phyloP scores from a whole-genome alignment of 352 stramenopile species.

The Pythium apleroticum region DNA sequence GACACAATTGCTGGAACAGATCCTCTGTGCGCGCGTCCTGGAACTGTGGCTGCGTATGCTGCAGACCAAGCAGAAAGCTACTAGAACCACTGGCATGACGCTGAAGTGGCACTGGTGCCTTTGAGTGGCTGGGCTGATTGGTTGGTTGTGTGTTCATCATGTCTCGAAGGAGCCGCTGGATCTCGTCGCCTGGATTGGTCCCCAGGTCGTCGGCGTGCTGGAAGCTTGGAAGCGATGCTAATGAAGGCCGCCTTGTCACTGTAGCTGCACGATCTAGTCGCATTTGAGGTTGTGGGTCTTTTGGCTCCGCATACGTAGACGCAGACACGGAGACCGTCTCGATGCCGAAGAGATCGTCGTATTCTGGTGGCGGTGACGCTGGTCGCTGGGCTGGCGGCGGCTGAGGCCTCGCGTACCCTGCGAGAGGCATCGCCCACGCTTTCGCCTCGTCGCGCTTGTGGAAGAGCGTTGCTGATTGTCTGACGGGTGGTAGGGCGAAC shows the following conservation, averaged over 20 bases:
- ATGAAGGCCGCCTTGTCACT: background rate
- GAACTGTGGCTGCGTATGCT: constrained; percentile 30
- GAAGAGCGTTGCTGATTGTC: constrained; percentile 10
- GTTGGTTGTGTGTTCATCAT: constrained; percentile 30
- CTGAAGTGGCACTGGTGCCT: background rate
- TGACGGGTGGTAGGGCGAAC: constrained; percentile 19
- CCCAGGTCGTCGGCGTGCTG: constrained; percentile 5
- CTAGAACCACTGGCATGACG: background rate
- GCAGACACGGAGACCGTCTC: constrained; percentile 42
- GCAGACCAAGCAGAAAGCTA: background rate
- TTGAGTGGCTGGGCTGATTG: background rate
- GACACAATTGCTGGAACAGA: constrained; percentile 63
- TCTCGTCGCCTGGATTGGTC: constrained; percentile 43
- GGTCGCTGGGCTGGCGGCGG: constrained; percentile 24
- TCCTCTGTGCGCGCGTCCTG: constrained; percentile 59
- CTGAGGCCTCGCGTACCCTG: background rate
- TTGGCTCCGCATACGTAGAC: background rate
- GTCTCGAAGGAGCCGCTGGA: constrained; percentile 52
- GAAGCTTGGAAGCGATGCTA: background rate
- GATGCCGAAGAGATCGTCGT: constrained; percentile 65
- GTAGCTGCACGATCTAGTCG: background rate
- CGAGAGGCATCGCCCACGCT: background rate
- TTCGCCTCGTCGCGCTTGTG: constrained; percentile 10
- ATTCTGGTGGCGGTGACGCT: constrained; percentile 43
- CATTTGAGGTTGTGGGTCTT: background rate